Evolutionary conservation across 352 stramenopile genomes (phyloP).

Genomic region (Phytophthora chlamydospora): DNA sequence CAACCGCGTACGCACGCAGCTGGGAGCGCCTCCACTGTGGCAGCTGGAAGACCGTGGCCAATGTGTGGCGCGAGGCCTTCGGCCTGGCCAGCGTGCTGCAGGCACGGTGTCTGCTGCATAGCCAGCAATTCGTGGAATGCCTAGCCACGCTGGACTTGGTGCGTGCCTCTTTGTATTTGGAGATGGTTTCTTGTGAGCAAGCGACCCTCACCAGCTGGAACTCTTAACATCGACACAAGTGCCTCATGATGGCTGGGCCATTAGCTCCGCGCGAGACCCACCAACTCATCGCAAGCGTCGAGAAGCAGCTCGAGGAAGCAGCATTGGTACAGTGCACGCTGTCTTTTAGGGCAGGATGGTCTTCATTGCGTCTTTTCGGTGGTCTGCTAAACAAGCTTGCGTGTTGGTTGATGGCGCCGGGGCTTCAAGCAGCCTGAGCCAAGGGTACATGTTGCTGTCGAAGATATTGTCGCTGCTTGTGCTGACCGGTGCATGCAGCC

Average conservation of each 20-base stretch:
- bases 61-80: constrained; percentile 70
- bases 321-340: constrained; percentile 7
- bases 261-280: constrained; percentile 50
- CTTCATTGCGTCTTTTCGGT: constrained; percentile 30
- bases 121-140: constrained; percentile 34
- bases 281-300: constrained; percentile 48
- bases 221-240: constrained; percentile 22
- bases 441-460: constrained; percentile 27
- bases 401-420: constrained; percentile 22
- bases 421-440: constrained; percentile 17
- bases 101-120: constrained; percentile 40
- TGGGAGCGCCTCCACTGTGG: constrained; percentile 82
- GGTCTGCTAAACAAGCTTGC: constrained; percentile 27
- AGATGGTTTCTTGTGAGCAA: constrained; percentile 9
- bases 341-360: constrained; percentile 3
- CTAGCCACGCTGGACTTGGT: constrained; percentile 73
- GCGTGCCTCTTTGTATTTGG: constrained; percentile 19
- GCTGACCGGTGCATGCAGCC: constrained; percentile 15
- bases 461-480: constrained; percentile 9
- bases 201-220: background rate
- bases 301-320: constrained; percentile 28
- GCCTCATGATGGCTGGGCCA: constrained; percentile 80
- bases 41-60: constrained; percentile 65
- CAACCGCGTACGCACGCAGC: constrained; percentile 57
- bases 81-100: constrained; percentile 58